Conservation (phyloP, 768 basidiomycete genomes). For the Lactifluus volemus region DNA sequence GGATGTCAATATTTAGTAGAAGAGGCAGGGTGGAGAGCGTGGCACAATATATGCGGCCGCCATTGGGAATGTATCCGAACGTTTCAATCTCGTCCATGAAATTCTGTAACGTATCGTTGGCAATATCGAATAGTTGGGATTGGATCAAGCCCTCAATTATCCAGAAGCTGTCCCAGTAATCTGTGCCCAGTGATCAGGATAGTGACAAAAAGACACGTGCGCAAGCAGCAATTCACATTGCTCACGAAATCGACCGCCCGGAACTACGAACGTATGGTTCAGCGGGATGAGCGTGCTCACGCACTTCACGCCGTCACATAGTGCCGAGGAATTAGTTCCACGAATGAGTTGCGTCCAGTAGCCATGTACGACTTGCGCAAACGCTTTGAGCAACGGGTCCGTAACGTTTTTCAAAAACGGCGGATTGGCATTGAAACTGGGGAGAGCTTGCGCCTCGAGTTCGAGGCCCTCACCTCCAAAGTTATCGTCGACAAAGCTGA, state of each 20-base stretch:
- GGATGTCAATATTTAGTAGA: not conserved
- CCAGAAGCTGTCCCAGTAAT: constrained; percentile 74
- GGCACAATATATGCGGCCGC: constrained; percentile 81
- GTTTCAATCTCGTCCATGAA: constrained; percentile 88
- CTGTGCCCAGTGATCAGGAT: constrained; percentile 20
- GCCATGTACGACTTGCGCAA: constrained; percentile 68
- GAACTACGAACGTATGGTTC: constrained; percentile 87
- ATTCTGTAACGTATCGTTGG: constrained; percentile 75
- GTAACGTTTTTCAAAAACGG: constrained; percentile 62
- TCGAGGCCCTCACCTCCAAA: constrained; percentile 85
- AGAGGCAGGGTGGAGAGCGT: not conserved
- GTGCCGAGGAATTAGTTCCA: constrained; percentile 56
- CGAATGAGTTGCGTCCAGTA: constrained; percentile 81
- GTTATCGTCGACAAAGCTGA: constrained; percentile 61
- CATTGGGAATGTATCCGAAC: constrained; percentile 92
- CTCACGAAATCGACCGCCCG: constrained; percentile 80
- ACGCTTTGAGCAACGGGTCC: constrained; percentile 61
- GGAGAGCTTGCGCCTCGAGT: constrained; percentile 51
- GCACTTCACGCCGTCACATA: constrained; percentile 56
- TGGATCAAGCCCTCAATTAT: constrained; percentile 80
- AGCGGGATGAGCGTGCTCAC: constrained; percentile 83
- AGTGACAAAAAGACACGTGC: not conserved
- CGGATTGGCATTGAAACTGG: constrained; percentile 55
- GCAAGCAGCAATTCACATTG: constrained; percentile 49
- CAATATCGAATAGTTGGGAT: constrained; percentile 64